Base-by-base conservation (phyloP, 2,329 filamentous ascomycete genomes). In the Paecilomyces formosus region DNA sequence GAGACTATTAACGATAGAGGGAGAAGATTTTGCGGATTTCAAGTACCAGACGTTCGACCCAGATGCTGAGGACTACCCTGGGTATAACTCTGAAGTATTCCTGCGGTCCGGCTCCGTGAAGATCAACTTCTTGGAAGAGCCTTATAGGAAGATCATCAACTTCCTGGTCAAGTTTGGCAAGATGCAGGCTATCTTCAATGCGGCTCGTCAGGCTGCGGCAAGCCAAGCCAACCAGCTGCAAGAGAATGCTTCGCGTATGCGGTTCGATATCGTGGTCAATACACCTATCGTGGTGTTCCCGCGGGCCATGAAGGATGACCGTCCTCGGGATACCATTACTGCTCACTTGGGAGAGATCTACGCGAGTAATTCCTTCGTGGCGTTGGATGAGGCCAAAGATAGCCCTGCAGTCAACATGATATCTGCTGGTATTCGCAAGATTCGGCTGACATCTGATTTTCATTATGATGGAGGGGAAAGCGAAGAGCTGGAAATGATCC, bases 181-280 rank as follows among this genome's bases (percentile, higher is more conserved):
- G 76, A 99, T 99, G 94, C 94, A 99, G 74, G 93, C 94, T 22
- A 89, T 99, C 56, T 99, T 96, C 79, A 99, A 99, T 70, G 93
- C 94, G 50, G 94, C 95, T 12, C 86, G 95, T 33, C 91, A 96
- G 74, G 95, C 93, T 45, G 94, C 95, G 2, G 90, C 94, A 45
- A 93, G 90, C 61, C 92, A 97, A 72, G 95, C 94, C 9, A 96
- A 85, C 59, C 92, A 97, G 69, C 85, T 99, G 5, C 94, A 97
- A 69, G 88, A 97, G 68, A 92, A 87, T 68, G 89, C 90, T 0
- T 90, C 87, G 68, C 91, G 90, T 63, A 90, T 97, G 78, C 92
- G 95, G 70, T 97, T 97, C 58, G 94, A 99, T 68, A 85, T 99
- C 21, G 82, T 95, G 21, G 85, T 99, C 69, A 96, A 91, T 70